Evolutionary conservation across 2,329 filamentous ascomycete genomes (phyloP).

Genomic region (Colletotrichum tamarilloi): DNA sequence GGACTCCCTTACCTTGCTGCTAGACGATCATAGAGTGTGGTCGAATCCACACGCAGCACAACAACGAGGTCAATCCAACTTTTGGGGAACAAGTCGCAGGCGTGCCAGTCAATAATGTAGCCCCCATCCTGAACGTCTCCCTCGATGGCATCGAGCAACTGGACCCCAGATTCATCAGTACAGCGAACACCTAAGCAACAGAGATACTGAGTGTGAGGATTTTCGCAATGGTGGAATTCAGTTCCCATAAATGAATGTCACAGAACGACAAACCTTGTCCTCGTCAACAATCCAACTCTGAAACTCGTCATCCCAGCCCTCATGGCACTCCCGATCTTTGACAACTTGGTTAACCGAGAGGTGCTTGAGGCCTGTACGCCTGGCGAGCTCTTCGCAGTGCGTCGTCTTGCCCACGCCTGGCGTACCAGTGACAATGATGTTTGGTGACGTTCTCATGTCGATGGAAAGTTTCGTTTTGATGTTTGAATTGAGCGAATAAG

Average conservation of each 20-base stretch:
- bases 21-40: conserved; percentile 85
- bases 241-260: not conserved
- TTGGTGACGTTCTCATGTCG: conserved; percentile 68
- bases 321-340: conserved; percentile 87
- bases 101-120: conserved; percentile 96
- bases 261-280: conserved; percentile 75
- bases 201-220: not conserved
- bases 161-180: not conserved
- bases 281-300: conserved; percentile 96
- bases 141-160: conserved; percentile 91
- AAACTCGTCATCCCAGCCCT: conserved; percentile 87
- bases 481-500: too few relatives aligned
- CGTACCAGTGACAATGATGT: conserved; percentile 95
- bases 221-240: not conserved
- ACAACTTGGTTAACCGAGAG: conserved; percentile 91
- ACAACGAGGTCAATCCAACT: conserved; percentile 96
- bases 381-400: conserved; percentile 84
- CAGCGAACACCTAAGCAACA: not conserved
- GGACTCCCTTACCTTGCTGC: conserved; percentile 68
- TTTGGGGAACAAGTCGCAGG: conserved; percentile 93
- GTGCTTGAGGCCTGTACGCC: conserved; percentile 81
- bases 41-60: conserved; percentile 85
- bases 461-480: not conserved
- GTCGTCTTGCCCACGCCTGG: conserved; percentile 97
- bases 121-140: conserved; percentile 82